Evolutionary conservation across 257 asterid genomes (phyloP), one percentile per base, ranked within the genome.

Genomic region (Craterostigma plantagineum): DNA sequence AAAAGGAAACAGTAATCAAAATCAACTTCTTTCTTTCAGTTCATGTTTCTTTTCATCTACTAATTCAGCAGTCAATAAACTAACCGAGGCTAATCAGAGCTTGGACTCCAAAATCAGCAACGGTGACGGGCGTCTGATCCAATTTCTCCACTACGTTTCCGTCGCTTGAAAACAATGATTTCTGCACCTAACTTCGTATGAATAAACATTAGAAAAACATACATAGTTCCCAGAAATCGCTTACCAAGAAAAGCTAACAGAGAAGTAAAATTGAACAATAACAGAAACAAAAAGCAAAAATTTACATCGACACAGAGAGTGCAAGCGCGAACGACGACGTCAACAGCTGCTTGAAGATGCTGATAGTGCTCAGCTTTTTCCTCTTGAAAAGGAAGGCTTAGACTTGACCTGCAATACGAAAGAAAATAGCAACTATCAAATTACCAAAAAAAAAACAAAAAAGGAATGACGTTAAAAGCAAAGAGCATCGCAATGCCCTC

Each of bases 71-170:
- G 14, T 34, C 18, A 17, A 18, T 38, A 51, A 51, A 13, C 43
- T 53, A 69, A 87, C 97, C 97, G 54, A 82, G 63, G 69, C 97
- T 87, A 58, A 87, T 64, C 39, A 87, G 82, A 55, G 95, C 97
- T 63, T 87, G 97, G 60, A 82, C 97, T 46, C 95, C 97, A 52
- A 82, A 87, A 64, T 87, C 97, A 18, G 97, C 95, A 57, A 81
- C 59, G 35, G 97, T 87, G 23, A 87, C 97, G 8, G 97, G 97
- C 12, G 97, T 76, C 57, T 64, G 77, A 49, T 86, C 97, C 14
- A 58, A 52, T 65, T 86, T 86, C 63, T 81, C 64, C 16, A 81
- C 56, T 50, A 86, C 50, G 1, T 55, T 57, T 14, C 78, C 85
- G 56, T 81, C 79, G 50, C n/a, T n/a, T n/a, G n/a, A n/a, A n/a